A percentile compares a stretch with the other conserved stretches of the same genome.
These are phyloP conservation scores for Xylariaceae sp. DNA, from an alignment of 2,329 filamentous ascomycete species.

Conservation along the genomic window DNA sequence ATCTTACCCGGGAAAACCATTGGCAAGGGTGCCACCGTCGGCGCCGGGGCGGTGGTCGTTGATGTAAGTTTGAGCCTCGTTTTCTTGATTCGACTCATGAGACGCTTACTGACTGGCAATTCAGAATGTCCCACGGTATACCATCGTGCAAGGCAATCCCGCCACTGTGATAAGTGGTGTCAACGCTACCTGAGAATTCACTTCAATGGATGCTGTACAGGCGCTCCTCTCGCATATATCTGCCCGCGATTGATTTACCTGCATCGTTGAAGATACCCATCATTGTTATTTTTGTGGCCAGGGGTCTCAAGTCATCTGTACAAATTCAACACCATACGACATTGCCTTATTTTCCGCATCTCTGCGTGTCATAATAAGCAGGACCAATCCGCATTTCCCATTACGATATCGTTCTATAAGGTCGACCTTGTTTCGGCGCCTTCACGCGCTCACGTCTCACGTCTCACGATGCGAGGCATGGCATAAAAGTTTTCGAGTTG, in stretches of 20 bases:
- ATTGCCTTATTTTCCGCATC: too few relatives aligned
- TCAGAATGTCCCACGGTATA: conserved; percentile 63
- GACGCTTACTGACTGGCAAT: conserved; percentile 2
- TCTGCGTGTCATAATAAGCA: too few relatives aligned
- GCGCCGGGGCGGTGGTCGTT: conserved; percentile 80
- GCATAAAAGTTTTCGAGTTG: neutral
- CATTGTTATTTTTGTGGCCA: conserved; percentile 1
- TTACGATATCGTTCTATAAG: too few relatives aligned
- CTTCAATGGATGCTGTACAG: too few relatives aligned
- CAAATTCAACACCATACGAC: too few relatives aligned
- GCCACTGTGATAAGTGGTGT: conserved; percentile 50
- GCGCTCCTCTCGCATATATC: neutral
- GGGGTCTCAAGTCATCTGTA: too few relatives aligned
- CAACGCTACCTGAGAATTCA: neutral
- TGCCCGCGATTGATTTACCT: conserved; percentile 5
- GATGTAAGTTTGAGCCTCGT: conserved; percentile 48
- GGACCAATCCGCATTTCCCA: too few relatives aligned
- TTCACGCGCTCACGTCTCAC: too few relatives aligned
- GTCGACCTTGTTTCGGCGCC: too few relatives aligned
- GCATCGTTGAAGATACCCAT: conserved; percentile 14
- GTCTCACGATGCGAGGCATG: too few relatives aligned
- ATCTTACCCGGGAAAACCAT: conserved; percentile 78
- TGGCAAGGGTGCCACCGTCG: conserved; percentile 73
- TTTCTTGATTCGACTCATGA: neutral
- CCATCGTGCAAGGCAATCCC: conserved; percentile 67